Evolutionary conservation across 2,329 filamentous ascomycete species (phyloP).

Genomic region (Rutstroemia sp.): DNA sequence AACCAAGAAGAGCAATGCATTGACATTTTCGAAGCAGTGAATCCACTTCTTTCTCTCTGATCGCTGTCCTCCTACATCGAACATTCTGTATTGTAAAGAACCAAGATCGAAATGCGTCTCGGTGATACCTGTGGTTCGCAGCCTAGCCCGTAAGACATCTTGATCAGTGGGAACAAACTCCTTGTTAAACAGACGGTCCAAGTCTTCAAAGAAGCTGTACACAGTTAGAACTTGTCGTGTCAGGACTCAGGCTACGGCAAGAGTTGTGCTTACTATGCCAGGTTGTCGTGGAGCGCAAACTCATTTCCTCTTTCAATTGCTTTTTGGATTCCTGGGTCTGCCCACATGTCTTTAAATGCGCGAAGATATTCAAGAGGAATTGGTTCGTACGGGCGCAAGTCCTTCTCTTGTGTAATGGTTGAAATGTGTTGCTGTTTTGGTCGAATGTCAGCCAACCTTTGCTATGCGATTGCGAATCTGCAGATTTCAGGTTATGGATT

Average conservation of each 20-base stretch:
- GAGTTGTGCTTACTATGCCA: conserved; percentile 67
- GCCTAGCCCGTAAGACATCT: conserved; percentile 81
- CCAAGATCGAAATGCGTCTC: conserved; percentile 91
- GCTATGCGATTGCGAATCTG: background rate
- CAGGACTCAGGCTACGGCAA: background rate
- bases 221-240: conserved; percentile 9
- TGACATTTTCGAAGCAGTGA: conserved; percentile 71
- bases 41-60: conserved; percentile 77
- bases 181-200: conserved; percentile 67
- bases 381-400: conserved; percentile 74
- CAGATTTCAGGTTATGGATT: background rate
- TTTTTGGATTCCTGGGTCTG: conserved; percentile 71
- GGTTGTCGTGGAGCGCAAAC: conserved; percentile 91
- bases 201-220: conserved; percentile 70
- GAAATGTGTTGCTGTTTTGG: conserved; percentile 67
- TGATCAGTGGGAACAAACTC: conserved; percentile 88
- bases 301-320: conserved; percentile 94
- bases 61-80: conserved; percentile 67
- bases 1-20: conserved; percentile 85
- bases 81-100: conserved; percentile 89
- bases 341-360: conserved; percentile 80
- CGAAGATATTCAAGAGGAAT: conserved; percentile 72
- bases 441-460: conserved; percentile 1
- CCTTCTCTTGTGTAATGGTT: conserved; percentile 69
- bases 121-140: conserved; percentile 91